Evolutionary conservation across 805 yeast species (phyloP), one percentile per base, ranked within the genome.

Genomic region (Wickerhamomyces silvicola): DNA sequence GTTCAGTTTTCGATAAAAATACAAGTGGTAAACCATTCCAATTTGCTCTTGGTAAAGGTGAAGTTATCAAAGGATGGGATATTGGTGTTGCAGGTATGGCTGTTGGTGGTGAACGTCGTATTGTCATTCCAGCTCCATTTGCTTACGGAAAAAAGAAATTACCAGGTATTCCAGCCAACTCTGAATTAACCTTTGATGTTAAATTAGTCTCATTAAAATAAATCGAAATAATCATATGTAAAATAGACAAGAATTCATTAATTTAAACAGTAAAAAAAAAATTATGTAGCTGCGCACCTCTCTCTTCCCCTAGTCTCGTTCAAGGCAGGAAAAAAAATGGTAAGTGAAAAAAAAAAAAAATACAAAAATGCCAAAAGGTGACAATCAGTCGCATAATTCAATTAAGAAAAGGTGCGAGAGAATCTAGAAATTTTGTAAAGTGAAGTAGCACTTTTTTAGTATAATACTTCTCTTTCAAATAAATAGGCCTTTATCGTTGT

Each of bases 51-150:
- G 98, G 98, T 54, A 83, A 81, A 61, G 98, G 97, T 57, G 98
- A 92, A 67, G 97, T 94, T 49, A 92, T 92, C 71, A 85, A 85
- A 64, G 98, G 97, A 45, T 92, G 95, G 85, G 99, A 92, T 59
- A 74, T 90, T 54, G 99, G 99, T 72, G 92, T 92, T 52, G 87
- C 90, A 38, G 97, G 97, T 59, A 88, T 92, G 97, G 78, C 94
- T 36, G 94, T 85, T 57, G 96, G 96, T 55, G 97, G 97, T 57
- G 98, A 92, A 74, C 88, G 98, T 75, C 80, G 97, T 70, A 86
- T 92, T 47, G 75, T 86, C 40, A 86, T 92, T 48, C 98, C 99
- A 50, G 81, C 98, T 33, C 76, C 88, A 54, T 83, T 84, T 78
- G 99, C 96, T 36, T 92, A 92, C 66, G 99, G 99, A 46, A 81